Evolutionary conservation across 2,329 filamentous ascomycete species (phyloP), one percentile per base, ranked within the genome.

Genomic region (Colletotrichum shisoi): DNA sequence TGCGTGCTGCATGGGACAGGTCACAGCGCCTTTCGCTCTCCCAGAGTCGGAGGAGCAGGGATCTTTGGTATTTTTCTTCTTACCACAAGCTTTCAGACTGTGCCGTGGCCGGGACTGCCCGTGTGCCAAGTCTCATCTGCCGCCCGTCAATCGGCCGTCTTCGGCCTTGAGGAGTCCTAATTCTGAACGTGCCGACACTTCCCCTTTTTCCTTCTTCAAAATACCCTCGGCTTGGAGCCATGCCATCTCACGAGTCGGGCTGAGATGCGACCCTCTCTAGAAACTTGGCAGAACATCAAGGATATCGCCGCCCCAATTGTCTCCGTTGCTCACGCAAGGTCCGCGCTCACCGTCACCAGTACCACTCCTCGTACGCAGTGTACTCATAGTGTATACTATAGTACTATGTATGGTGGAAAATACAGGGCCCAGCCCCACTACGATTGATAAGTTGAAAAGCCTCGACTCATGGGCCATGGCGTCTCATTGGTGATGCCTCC

Each of bases 121-220:
- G 48, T 44, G 57, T 61, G 57, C 62, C 62, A 61, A 49, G 62
- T 65, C 57, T 44, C 57, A 61, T 65, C 57, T 65, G 62, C 62
- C 62, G 49, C 21, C 62, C 21, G 51, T 24, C 21, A 40, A 39
- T 31, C 57, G 24, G 49, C 62, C 62, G 49, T 49, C 42, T 27
- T 31, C 46, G 46, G 46, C 12, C n/a, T 27, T 5, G 24, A 27
- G 24, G 24, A 27, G 24, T 27, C 24, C 24, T 27, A 27, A 24
- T 3, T 1, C 24, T 24, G 24, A 24, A 3, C 21, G 21, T 21
- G 21, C 21, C 21, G 21, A 21, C 24, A 24, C 24, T 24, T n/a
- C n/a, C 24, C 24, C 3, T 24, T 24, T 19, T 8, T 8, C 19
- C n/a, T 45, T 11, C 7, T 44, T 19, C 42, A 11, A 19, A 31